These are phyloP conservation scores for Fusarium sp. DNA, from an alignment of 2,329 filamentous ascomycete genomes.

Conservation along the genomic window DNA sequence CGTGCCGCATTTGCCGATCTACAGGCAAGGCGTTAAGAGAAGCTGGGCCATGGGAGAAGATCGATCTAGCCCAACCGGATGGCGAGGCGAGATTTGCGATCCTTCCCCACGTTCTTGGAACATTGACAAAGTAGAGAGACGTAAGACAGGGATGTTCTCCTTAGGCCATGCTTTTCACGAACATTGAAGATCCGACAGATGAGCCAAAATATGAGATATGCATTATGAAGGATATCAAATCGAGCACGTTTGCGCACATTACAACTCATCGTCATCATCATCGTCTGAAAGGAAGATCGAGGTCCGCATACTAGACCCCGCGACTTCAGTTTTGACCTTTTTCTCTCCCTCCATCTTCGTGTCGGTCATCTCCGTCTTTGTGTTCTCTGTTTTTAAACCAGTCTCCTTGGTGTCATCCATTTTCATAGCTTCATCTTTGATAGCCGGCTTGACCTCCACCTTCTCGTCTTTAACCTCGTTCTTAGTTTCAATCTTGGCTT, in stretches of 20 bases:
- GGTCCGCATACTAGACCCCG: conserved; percentile 46
- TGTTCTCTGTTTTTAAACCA: conserved; percentile 2
- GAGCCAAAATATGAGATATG: conserved; percentile 7
- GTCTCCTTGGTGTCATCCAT: conserved; percentile 18
- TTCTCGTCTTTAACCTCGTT: conserved; percentile 33
- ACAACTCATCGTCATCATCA: conserved; percentile 57
- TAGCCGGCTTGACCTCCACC: conserved; percentile 11
- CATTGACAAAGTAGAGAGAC: conserved; percentile 62
- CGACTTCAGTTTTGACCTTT: conserved; percentile 37
- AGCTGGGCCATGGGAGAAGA: conserved; percentile 64
- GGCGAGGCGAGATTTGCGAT: conserved; percentile 59
- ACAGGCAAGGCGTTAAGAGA: conserved; percentile 62
- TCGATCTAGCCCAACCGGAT: conserved; percentile 61
- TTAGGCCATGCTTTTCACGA: background rate
- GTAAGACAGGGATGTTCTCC: background rate
- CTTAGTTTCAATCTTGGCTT: conserved; percentile 30
- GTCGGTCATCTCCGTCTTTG: conserved; percentile 18
- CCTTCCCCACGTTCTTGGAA: conserved; percentile 65
- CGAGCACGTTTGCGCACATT: conserved; percentile 28
- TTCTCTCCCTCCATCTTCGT: conserved; percentile 27
- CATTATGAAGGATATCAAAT: conserved; percentile 47
- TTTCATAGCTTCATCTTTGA: conserved; percentile 33
- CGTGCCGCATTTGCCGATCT: conserved; percentile 64
- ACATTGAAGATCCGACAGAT: background rate
- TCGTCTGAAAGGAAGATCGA: conserved; percentile 57